Conservation (phyloP, 2,329 filamentous ascomycete genomes). For the Chalaropsis ovoidea region DNA sequence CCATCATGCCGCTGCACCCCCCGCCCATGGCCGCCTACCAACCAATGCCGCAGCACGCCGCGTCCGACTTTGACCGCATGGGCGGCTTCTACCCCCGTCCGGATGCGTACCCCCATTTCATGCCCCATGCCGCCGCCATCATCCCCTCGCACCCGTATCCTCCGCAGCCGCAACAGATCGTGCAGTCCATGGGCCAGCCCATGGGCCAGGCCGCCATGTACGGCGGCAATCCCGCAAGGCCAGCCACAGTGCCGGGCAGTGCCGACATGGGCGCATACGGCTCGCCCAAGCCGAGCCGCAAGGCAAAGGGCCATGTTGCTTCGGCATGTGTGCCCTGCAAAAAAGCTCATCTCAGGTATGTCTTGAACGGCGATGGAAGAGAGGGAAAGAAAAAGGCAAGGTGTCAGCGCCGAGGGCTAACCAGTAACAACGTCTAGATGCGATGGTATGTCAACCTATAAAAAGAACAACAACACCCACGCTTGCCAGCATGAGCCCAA, state of each 20-base stretch:
- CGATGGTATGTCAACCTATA: constrained; percentile 46
- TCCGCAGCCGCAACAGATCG: constrained; percentile 24
- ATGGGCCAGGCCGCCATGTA: constrained; percentile 26
- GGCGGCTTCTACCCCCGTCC: constrained; percentile 35
- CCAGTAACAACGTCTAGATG: constrained; percentile 37
- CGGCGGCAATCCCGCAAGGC: constrained; percentile 7
- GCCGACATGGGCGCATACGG: constrained; percentile 40
- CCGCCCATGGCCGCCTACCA: constrained; percentile 20
- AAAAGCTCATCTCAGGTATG: constrained; percentile 63
- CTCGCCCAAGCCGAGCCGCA: constrained; percentile 53
- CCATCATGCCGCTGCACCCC: constrained; percentile 17
- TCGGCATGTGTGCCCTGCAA: constrained; percentile 82
- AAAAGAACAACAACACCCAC: not conserved
- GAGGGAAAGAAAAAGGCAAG: not conserved
- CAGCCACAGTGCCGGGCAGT: constrained; percentile 19
- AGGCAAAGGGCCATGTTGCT: constrained; percentile 71
- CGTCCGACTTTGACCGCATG: constrained; percentile 32
- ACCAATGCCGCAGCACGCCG: constrained; percentile 12
- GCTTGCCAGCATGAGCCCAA: not conserved
- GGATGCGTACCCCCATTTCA: constrained; percentile 30
- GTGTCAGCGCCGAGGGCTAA: constrained; percentile 6
- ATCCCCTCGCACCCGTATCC: constrained; percentile 22
- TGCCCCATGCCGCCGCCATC: constrained; percentile 22
- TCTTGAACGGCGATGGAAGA: constrained; percentile 15
- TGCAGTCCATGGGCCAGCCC: constrained; percentile 31